Evolutionary conservation across 2,329 filamentous ascomycete genomes (phyloP).

Genomic region (Pezicula neosporulosa): DNA sequence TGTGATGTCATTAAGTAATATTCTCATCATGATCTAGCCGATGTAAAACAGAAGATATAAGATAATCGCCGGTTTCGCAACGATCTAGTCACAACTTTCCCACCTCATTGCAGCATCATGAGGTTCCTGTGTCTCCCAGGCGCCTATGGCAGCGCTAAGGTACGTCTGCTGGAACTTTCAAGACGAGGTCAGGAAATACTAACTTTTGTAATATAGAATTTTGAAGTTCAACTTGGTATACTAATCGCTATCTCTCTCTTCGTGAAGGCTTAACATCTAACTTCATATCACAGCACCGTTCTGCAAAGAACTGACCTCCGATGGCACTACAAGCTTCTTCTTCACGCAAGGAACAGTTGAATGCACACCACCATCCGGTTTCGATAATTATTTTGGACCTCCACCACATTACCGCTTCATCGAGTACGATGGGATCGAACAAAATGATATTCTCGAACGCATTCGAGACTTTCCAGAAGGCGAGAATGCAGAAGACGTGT

Average conservation of each 20-base stretch:
- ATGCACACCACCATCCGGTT: slow-evolving; percentile 46
- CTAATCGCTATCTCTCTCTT: neutral
- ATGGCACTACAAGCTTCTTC: slow-evolving; percentile 42
- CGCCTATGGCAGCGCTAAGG: slow-evolving; percentile 52
- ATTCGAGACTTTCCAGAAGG: slow-evolving; percentile 21
- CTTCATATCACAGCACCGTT: slow-evolving; percentile 35
- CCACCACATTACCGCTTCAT: slow-evolving; percentile 43
- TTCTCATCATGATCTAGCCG: too few relatives aligned
- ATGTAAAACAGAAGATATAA: too few relatives aligned
- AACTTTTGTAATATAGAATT: slow-evolving; percentile 38
- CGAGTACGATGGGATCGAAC: slow-evolving; percentile 37
- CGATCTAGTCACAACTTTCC: too few relatives aligned
- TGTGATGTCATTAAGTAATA: too few relatives aligned
- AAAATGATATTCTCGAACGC: slow-evolving; percentile 19
- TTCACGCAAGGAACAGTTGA: slow-evolving; percentile 48
- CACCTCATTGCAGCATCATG: slow-evolving; percentile 31
- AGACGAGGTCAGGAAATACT: slow-evolving; percentile 4
- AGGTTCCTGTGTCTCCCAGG: slow-evolving; percentile 55
- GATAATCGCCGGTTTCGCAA: too few relatives aligned
- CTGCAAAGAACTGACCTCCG: slow-evolving; percentile 41
- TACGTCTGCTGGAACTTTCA: slow-evolving; percentile 27
- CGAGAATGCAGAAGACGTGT: slow-evolving; percentile 16
- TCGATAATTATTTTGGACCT: slow-evolving; percentile 44
- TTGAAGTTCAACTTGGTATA: slow-evolving; percentile 49
- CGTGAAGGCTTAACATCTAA: neutral